phyloP scores from a whole-genome alignment of 2,329 filamentous ascomycete species.

The Colletotrichum sp. region DNA sequence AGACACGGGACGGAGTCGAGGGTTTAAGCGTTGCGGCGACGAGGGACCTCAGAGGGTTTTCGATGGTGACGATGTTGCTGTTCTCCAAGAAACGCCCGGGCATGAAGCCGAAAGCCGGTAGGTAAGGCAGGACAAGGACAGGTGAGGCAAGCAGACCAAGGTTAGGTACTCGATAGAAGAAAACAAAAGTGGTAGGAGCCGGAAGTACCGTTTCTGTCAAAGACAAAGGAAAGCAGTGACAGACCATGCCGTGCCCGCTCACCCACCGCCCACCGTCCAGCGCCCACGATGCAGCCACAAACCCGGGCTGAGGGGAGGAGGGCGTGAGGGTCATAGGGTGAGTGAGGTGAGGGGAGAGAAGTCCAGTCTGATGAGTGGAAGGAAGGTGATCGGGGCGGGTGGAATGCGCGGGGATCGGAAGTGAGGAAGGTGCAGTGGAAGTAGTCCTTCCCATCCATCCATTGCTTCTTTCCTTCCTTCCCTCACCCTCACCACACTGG shows the following conservation, averaged over 20 bases:
- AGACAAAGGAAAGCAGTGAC: background rate
- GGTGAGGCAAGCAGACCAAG: background rate
- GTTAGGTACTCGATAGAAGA: background rate
- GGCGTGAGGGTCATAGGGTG: background rate
- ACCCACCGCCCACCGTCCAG: background rate
- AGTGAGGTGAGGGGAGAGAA: background rate
- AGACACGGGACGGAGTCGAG: background rate
- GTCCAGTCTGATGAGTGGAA: background rate
- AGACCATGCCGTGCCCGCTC: background rate
- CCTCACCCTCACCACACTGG: background rate
- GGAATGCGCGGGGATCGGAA: constrained; percentile 21
- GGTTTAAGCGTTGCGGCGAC: background rate
- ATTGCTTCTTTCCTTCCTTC: background rate
- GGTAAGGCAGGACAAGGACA: background rate
- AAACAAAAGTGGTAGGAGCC: background rate
- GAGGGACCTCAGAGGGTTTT: background rate
- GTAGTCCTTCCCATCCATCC: background rate
- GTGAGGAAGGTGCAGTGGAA: background rate
- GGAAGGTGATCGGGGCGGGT: constrained; percentile 16
- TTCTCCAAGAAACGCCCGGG: background rate
- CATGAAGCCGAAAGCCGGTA: background rate
- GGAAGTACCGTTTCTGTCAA: background rate
- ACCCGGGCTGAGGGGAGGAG: background rate
- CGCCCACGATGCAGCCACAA: constrained; percentile 10
- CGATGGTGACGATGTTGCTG: background rate